A percentile compares a stretch with the other conserved stretches of the same genome.
phyloP scores from a whole-genome alignment of 495 filamentous ascomycete species.

The Cladorrhinum samala region DNA sequence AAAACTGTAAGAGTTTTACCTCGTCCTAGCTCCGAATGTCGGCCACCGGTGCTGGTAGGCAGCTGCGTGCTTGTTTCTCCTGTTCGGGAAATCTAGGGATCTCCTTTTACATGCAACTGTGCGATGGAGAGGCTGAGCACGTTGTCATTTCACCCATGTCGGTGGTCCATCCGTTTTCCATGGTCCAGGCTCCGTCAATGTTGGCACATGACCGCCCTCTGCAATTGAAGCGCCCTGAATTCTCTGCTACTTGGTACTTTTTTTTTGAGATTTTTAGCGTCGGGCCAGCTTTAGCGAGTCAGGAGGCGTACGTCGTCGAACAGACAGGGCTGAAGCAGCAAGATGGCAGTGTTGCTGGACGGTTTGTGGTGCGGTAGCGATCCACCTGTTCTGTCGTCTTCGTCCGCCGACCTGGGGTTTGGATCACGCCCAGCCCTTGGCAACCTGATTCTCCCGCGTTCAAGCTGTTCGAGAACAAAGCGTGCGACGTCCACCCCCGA shows the following conservation, averaged over 20 bases:
- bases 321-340: constrained; percentile 6
- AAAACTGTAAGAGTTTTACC: not conserved
- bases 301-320: not conserved
- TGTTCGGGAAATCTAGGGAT: not conserved
- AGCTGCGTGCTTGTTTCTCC: no score
- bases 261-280: constrained; percentile 4
- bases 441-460: constrained; percentile 22
- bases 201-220: constrained; percentile 13
- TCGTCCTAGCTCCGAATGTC: not conserved
- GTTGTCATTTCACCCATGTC: not conserved
- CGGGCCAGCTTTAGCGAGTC: not conserved
- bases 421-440: constrained; percentile 17
- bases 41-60: no score
- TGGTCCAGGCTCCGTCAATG: not conserved
- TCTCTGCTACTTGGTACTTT: no score
- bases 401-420: not conserved
- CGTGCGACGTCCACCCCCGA: no score
- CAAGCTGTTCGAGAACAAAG: constrained; percentile 15
- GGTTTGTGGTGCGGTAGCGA: not conserved
- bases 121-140: constrained; percentile 9
- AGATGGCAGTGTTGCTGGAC: not conserved
- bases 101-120: not conserved
- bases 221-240: not conserved
- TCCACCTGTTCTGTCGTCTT: not conserved
- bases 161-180: not conserved